These are phyloP conservation scores for Mycosarcoma mackinlayi DNA, from an alignment of 1,284 basidiomycete species.

Conservation along the genomic window DNA sequence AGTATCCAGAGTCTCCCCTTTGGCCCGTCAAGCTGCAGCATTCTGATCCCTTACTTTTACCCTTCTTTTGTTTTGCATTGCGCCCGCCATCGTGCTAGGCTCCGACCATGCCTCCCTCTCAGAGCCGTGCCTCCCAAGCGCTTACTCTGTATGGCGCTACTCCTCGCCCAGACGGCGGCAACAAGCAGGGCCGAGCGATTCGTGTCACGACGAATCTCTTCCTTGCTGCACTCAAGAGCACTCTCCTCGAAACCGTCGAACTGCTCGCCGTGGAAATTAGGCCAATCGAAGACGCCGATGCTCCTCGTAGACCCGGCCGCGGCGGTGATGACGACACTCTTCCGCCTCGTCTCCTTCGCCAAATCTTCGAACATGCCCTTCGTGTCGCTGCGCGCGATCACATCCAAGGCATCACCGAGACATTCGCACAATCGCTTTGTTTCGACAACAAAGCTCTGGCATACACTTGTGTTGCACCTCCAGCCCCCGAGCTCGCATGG, in stretches of 20 bases:
- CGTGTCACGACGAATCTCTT: slow-evolving; percentile 36
- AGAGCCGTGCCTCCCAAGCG: slow-evolving; percentile 7
- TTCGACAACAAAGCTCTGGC: slow-evolving; percentile 48
- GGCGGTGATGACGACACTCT: slow-evolving; percentile 5
- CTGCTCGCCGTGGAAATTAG: slow-evolving; percentile 46
- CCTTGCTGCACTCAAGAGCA: slow-evolving; percentile 1
- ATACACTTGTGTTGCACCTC: slow-evolving; percentile 15
- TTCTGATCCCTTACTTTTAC: too few relatives aligned
- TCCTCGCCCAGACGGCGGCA: slow-evolving; percentile 47
- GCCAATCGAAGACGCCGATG: slow-evolving; percentile 19
- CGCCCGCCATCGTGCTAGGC: too few relatives aligned
- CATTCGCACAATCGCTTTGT: slow-evolving; percentile 16
- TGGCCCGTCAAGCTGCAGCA: too few relatives aligned
- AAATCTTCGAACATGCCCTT: slow-evolving; percentile 25
- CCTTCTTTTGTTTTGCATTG: too few relatives aligned
- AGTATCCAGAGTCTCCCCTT: too few relatives aligned
- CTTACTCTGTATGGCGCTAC: slow-evolving; percentile 33
- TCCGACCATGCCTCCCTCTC: slow-evolving; percentile 18
- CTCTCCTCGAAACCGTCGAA: slow-evolving; percentile 9
- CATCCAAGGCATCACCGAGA: slow-evolving; percentile 26
- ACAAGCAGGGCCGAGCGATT: slow-evolving; percentile 38
- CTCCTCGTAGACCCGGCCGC: background rate
- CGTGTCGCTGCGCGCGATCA: slow-evolving; percentile 3
- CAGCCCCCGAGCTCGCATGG: slow-evolving; percentile 18
- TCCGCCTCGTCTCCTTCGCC: slow-evolving; percentile 17